Evolutionary conservation across 305 asterid species (phyloP).

Genomic region (Fraxinus xanthoxyloides): DNA sequence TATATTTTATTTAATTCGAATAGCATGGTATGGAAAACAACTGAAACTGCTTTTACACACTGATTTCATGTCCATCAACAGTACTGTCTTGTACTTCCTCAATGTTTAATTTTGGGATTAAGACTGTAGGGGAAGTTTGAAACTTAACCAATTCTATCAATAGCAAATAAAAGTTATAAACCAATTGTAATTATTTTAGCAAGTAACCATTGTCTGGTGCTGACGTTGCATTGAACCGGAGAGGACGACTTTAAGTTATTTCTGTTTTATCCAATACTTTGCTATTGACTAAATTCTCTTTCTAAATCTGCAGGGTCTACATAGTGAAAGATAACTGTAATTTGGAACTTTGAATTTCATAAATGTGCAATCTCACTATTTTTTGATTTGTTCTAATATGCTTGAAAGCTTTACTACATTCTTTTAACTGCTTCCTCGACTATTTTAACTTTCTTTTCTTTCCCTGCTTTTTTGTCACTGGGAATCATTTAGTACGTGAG

Average conservation of each 20-base stretch:
- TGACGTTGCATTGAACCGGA: background rate
- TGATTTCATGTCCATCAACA: background rate
- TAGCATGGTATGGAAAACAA: background rate
- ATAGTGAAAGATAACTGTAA: slow-evolving; percentile 8
- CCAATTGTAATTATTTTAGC: background rate
- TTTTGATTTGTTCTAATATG: background rate
- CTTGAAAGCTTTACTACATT: slow-evolving; percentile 1
- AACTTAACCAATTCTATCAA: background rate
- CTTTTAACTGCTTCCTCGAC: slow-evolving; percentile 12
- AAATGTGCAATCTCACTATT: background rate
- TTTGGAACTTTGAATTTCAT: slow-evolving; percentile 8
- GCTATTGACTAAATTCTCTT: slow-evolving; percentile 12
- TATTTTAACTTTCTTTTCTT: slow-evolving; percentile 16
- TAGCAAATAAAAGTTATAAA: background rate
- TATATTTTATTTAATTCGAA: background rate
- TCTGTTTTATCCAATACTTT: slow-evolving; percentile 1
- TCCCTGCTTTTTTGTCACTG: slow-evolving; percentile 20
- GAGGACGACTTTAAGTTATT: background rate
- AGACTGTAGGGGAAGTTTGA: background rate
- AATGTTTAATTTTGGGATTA: background rate
- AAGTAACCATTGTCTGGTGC: slow-evolving; percentile 4
- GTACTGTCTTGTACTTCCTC: slow-evolving; percentile 1
- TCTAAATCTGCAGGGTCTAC: slow-evolving; percentile 2
- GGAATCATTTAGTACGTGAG: slow-evolving; percentile 81
- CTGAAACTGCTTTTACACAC: background rate